Percentiles rank a stretch among this genome's conserved stretches.
phyloP scores from a whole-genome alignment of 2,329 filamentous ascomycete species.

The Parastagonospora avenae region DNA sequence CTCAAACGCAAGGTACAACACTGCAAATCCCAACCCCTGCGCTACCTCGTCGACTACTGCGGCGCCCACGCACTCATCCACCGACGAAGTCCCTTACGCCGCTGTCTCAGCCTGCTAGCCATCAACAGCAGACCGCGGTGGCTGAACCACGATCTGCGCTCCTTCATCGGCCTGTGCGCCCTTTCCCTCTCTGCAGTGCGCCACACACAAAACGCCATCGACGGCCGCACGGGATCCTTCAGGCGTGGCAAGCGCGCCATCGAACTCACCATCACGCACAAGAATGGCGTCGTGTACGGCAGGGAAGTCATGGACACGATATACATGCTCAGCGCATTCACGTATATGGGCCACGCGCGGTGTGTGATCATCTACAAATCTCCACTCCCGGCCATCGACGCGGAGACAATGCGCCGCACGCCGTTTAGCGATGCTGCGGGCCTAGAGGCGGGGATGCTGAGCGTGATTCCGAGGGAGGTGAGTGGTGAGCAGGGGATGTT shows the following conservation, averaged over 20 bases:
- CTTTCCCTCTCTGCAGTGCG: conserved; percentile 3
- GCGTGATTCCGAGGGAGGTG: not conserved
- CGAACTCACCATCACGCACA: conserved; percentile 11
- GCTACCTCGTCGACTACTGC: conserved; percentile 17
- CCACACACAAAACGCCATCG: conserved; percentile 1
- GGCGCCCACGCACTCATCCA: conserved; percentile 11
- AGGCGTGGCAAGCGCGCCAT: conserved; percentile 2
- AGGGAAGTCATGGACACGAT: not conserved
- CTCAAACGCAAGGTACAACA: conserved; percentile 12
- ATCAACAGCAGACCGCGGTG: too few species aligned
- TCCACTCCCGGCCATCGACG: conserved; percentile 1
- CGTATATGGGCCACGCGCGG: conserved; percentile 1
- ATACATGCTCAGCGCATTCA: not conserved
- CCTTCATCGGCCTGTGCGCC: not conserved
- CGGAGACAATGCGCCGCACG: not conserved
- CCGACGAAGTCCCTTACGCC: not conserved
- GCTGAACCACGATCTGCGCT: conserved; percentile 1
- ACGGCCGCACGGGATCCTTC: too few species aligned
- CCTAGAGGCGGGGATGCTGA: not conserved
- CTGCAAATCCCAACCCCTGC: conserved; percentile 8
- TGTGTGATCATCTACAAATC: conserved; percentile 11
- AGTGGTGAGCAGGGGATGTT: not conserved
- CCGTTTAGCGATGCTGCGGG: not conserved
- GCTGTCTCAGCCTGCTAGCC: conserved; percentile 8
- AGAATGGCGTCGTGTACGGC: conserved; percentile 3